Conservation (phyloP, 139 green algal species). For the Volvox africanus region DNA sequence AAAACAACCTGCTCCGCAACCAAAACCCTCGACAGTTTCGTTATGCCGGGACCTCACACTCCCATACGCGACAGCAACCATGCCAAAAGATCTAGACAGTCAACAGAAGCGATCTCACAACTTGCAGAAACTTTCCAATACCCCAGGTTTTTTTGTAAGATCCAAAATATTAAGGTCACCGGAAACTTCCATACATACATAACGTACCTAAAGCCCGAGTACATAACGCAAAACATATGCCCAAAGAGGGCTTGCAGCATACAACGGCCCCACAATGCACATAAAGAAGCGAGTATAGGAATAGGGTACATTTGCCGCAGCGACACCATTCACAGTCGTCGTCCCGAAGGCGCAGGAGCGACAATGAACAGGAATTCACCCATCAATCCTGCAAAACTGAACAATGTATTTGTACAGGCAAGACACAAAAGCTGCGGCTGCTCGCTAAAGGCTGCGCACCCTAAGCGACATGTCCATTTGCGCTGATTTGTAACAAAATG, state of each 20-base stretch:
- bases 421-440: conserved; percentile 20
- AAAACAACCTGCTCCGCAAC: too few species aligned
- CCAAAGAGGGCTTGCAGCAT: not conserved
- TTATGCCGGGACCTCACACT: too few species aligned
- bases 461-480: not conserved
- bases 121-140: too few species aligned
- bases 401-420: not conserved
- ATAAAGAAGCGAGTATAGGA: not conserved
- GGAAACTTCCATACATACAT: too few species aligned
- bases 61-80: too few species aligned
- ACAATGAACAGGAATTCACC: not conserved
- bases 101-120: too few species aligned
- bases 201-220: not conserved
- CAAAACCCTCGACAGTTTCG: too few species aligned
- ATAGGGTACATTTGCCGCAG: not conserved
- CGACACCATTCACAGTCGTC: not conserved
- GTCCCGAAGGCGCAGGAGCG: too few species aligned
- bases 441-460: not conserved
- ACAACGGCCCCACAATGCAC: not conserved
- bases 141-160: too few species aligned
- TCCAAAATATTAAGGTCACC: too few species aligned
- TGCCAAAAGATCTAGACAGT: too few species aligned
- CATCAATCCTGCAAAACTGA: conserved; percentile 16
- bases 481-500: conserved; percentile 17
- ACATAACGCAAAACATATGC: not conserved